These are phyloP conservation scores for Erodium chrysanthum DNA, from an alignment of 441 rosid genomes.

Conservation along the genomic window DNA sequence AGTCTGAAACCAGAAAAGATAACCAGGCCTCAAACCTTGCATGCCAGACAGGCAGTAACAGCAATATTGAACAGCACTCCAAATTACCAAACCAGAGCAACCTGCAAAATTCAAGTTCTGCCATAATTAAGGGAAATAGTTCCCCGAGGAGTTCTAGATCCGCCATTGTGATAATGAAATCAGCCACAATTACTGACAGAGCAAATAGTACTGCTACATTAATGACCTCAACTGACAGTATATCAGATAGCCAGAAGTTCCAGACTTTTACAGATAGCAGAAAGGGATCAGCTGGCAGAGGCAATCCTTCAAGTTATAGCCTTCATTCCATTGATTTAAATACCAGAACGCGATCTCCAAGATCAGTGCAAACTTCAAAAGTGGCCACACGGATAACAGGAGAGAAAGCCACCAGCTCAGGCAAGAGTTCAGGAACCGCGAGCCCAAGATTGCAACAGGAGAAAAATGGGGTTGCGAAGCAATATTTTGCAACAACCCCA, in stretches of 20 bases:
- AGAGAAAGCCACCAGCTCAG: constrained; percentile 26
- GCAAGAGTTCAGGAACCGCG: constrained; percentile 32
- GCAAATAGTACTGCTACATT: constrained; percentile 7
- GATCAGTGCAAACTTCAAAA: constrained; percentile 25
- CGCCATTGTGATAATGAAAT: constrained; percentile 48
- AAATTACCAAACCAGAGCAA: constrained; percentile 20
- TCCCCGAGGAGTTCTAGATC: constrained; percentile 22
- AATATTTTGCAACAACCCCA: constrained; percentile 29
- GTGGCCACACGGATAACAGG: constrained; percentile 25
- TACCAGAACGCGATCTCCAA: constrained; percentile 21
- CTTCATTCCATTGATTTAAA: constrained; percentile 29
- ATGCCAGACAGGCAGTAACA: constrained; percentile 24
- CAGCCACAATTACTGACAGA: constrained; percentile 34
- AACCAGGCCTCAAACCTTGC: constrained; percentile 15
- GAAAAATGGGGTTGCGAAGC: constrained; percentile 42
- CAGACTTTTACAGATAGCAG: constrained; percentile 20
- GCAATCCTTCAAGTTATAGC: constrained; percentile 25
- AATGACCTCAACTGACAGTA: too few species aligned
- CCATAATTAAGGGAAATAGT: too few species aligned
- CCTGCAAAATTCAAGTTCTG: constrained; percentile 13
- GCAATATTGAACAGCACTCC: constrained; percentile 24
- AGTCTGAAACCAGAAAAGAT: constrained; percentile 25
- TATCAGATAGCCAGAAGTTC: constrained; percentile 26
- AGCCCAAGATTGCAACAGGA: constrained; percentile 45
- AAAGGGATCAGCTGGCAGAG: constrained; percentile 32